These are phyloP conservation scores for Jimgerdemannia lactiflua DNA, from an alignment of 192 early-diverging fungal species.

Conservation along the genomic window DNA sequence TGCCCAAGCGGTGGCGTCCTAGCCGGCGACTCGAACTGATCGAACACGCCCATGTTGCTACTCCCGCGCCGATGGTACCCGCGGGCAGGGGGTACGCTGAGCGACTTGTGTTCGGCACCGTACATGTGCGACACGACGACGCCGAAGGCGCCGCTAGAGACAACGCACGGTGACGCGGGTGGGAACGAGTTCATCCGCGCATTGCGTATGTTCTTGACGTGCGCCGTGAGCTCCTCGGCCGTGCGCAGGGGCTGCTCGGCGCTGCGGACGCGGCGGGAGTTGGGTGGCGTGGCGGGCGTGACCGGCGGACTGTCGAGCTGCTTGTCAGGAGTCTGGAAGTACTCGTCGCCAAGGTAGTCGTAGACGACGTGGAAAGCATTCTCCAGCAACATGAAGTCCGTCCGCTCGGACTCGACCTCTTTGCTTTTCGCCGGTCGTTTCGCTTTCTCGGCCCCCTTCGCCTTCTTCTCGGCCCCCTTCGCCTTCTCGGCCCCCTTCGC, in stretches of 20 bases:
- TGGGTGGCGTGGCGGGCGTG: no score
- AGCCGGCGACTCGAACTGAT: background rate
- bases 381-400: background rate
- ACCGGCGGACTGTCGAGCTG: no score
- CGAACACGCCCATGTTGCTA: background rate
- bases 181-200: no score
- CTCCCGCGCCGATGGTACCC: background rate
- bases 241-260: no score
- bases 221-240: no score
- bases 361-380: background rate
- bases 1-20: background rate
- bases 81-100: background rate
- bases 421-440: background rate
- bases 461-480: background rate
- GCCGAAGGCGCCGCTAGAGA: no score
- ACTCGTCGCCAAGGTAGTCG: background rate
- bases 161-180: no score
- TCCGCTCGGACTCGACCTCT: background rate
- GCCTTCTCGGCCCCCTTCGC: no score
- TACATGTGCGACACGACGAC: no score
- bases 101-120: background rate
- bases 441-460: background rate
- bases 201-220: no score
- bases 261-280: no score
- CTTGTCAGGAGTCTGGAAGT: background rate